A percentile compares a stretch with the other conserved stretches of the same genome.
Evolutionary conservation across 2,329 filamentous ascomycete genomes (phyloP).

Genomic region (Venturia effusa): DNA sequence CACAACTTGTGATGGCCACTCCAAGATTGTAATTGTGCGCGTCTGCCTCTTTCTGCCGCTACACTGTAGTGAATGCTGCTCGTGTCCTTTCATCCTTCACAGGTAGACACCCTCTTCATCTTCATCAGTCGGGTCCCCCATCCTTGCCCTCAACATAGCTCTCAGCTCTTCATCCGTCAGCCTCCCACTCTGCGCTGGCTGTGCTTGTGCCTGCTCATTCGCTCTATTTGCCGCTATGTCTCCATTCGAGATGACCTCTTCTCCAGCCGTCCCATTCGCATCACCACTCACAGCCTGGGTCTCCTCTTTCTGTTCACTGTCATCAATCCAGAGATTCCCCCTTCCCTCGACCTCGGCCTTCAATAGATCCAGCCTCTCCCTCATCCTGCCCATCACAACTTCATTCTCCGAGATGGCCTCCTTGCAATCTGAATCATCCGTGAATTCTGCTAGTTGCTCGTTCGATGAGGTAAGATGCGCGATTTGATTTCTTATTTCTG

Average conservation of each 20-base stretch:
- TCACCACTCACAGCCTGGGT: conserved; percentile 4
- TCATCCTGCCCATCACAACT: conserved; percentile 56
- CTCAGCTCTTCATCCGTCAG: conserved; percentile 50
- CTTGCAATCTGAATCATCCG: conserved; percentile 59
- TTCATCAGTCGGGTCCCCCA: conserved; percentile 30
- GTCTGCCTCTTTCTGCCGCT: too few species aligned
- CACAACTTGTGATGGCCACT: too few species aligned
- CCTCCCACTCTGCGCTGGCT: conserved; percentile 29
- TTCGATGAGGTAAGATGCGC: conserved; percentile 65
- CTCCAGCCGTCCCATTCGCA: conserved; percentile 13
- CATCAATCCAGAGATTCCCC: conserved; percentile 14
- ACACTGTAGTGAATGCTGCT: too few species aligned
- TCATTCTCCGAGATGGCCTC: conserved; percentile 67
- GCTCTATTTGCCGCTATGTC: conserved; percentile 49
- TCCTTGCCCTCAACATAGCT: conserved; percentile 43
- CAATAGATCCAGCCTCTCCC: conserved; percentile 52
- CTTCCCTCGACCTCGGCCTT: conserved; percentile 45
- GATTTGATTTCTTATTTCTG: conserved; percentile 66
- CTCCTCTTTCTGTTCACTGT: conserved; percentile 14
- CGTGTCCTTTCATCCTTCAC: conserved; percentile 20
- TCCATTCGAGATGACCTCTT: conserved; percentile 4
- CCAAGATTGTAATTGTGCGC: too few species aligned
- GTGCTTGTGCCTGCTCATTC: conserved; percentile 41
- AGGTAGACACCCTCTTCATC: conserved; percentile 52
- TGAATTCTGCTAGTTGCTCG: conserved; percentile 41